phyloP scores from a whole-genome alignment of 1,139 yeast species.

The Kodamaea sp. region DNA sequence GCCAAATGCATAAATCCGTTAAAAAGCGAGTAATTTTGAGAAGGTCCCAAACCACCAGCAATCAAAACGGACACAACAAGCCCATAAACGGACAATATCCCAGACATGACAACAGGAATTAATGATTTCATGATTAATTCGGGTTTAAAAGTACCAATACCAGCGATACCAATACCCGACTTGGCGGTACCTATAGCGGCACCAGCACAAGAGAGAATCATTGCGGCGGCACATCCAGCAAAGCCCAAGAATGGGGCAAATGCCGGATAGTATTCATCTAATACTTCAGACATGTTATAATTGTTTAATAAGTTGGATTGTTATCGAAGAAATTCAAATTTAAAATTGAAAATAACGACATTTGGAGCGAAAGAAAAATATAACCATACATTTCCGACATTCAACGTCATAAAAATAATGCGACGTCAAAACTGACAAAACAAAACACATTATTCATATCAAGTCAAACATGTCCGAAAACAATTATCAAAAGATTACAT shows the following conservation, averaged over 20 bases:
- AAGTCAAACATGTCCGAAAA: neutral
- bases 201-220: conserved; percentile 86
- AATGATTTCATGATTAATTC: conserved; percentile 79
- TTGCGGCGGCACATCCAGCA: conserved; percentile 92
- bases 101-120: conserved; percentile 97
- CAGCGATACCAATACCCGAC: conserved; percentile 95
- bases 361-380: neutral
- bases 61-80: conserved; percentile 92
- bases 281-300: conserved; percentile 27
- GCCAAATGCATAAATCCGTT: conserved; percentile 97
- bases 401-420: neutral
- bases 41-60: conserved; percentile 85
- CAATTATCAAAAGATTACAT: conserved; percentile 35
- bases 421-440: neutral
- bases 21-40: conserved; percentile 74
- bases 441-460: neutral
- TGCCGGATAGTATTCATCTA: conserved; percentile 68
- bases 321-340: neutral
- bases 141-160: conserved; percentile 83
- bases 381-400: conserved; percentile 1
- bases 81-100: conserved; percentile 95
- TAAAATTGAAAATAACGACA: no score
- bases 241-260: conserved; percentile 95
- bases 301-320: neutral
- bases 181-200: conserved; percentile 99